Evolutionary conservation across 2,329 filamentous ascomycete genomes (phyloP), one percentile per base, ranked within the genome.

Genomic region (Colletotrichum sp.): DNA sequence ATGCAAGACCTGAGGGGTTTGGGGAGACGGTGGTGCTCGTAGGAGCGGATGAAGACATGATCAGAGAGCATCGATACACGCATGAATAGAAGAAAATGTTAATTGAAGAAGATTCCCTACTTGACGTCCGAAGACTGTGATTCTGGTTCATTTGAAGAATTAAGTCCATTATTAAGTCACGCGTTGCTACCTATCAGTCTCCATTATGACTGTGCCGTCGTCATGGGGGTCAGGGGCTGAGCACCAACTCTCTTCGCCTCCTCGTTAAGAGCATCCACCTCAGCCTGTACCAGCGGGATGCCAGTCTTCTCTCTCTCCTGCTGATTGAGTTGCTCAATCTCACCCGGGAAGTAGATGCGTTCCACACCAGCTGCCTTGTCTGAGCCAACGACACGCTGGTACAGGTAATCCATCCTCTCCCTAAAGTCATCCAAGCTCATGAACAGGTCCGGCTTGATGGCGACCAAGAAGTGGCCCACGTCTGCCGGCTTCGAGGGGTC

Each of bases 401-500:
- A 90, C 4, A 92, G 80, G 36, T 89, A 86, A 68, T 88, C 85
- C 87, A 92, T 92, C 10, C 93, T 85, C 67, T 88, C 87, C 34
- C 90, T 90, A 80, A 96, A 96, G 56, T 95, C 93, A 1, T 93
- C 91, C 74, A 93, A 77, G 68, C 87, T 88, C 89, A 96, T 91
- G 76, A 96, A 96, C 24, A 96, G 84, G 79, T 96, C 93, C 0
- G 94, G 94, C 81, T 94, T 94, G 78, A 96, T 90, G 21, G 90
- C 93, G 2, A 95, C 85, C 2, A 96, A 81, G 76, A 95, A 95
- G 81, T 96, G 94, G 0, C 94, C 94, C 0, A 95, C 94, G 79
- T 95, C 92, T 0, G 93, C 92, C 2, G 91, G 88, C 73, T 88
- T 90, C 0, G 90, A 92, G 4, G 93, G 89, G 80, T 96, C 94